Percentiles rank a stretch among this genome's conserved stretches.
Evolutionary conservation across 192 early-diverging fungal species (phyloP).

Genomic region (Coemansia pectinata): DNA sequence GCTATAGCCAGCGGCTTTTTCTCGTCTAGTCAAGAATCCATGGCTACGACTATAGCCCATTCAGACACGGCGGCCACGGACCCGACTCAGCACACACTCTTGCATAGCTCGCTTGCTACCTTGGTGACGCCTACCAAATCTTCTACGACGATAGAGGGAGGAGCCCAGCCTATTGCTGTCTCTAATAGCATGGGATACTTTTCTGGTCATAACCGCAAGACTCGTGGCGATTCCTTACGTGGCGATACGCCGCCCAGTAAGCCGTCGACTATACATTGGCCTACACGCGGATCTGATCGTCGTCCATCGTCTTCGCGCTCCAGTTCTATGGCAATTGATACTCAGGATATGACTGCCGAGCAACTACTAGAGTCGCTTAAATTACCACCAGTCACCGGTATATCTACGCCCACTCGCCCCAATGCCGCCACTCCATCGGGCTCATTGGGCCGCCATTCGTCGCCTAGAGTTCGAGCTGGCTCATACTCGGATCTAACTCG

Average conservation of each 20-base stretch:
- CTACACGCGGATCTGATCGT: slow-evolving; percentile 15
- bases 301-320: slow-evolving; percentile 15
- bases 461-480: slow-evolving; percentile 28
- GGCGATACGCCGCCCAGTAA: slow-evolving; percentile 13
- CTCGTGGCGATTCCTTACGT: not conserved
- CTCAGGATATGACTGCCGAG: slow-evolving; percentile 44
- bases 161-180: not conserved
- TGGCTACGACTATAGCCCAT: slow-evolving; percentile 13
- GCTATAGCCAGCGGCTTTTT: slow-evolving; percentile 36
- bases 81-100: not conserved
- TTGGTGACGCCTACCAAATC: slow-evolving; percentile 14
- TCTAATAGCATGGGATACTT: slow-evolving; percentile 31
- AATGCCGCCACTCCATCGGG: not conserved
- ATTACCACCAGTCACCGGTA: slow-evolving; percentile 20
- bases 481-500: slow-evolving; percentile 35
- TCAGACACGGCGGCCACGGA: not conserved
- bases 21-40: slow-evolving; percentile 42
- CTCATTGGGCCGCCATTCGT: slow-evolving; percentile 38
- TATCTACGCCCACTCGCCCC: slow-evolving; percentile 15
- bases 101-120: not conserved
- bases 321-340: slow-evolving; percentile 11
- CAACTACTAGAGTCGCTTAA: slow-evolving; percentile 50
- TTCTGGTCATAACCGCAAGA: slow-evolving; percentile 20
- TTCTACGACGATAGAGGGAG: no score
- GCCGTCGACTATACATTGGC: slow-evolving; percentile 34